Evolutionary conservation across 2,329 filamentous ascomycete genomes (phyloP), one percentile per base, ranked within the genome.

Genomic region (Aspergillus spinulosporus): DNA sequence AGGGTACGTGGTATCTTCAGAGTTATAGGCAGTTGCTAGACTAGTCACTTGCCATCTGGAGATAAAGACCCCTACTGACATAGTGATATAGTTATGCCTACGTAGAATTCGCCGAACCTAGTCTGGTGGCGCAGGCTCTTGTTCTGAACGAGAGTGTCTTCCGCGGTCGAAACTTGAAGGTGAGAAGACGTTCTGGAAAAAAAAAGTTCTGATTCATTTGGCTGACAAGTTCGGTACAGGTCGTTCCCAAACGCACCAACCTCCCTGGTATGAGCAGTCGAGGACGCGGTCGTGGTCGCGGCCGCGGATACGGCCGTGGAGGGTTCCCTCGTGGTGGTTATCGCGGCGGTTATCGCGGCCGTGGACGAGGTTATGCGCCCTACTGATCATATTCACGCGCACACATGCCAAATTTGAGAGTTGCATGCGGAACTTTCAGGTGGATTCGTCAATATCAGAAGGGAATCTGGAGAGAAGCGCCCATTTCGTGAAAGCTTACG

Each of bases 111-210:
- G 88, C 90, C 59, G 94, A 97, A 78, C 92, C 94, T 48, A 92
- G 86, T 75, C 82, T 97, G 59, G 93, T 99, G 61, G 91, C 90
- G 47, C 90, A 96, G 74, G 94, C 94, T 29, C 83, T 99, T 59
- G 92, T 97, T 40, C 81, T 99, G 56, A 97, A 99, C 74, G 94
- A 99, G 78, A 97, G 92, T 74, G 83, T 95, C 56, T 96, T 99
- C 78, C 92, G 94, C 68, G 92, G 91, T 61, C 86, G 94, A 68
- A 95, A 94, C 74, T 85, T 99, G 73, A 99, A 99, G 85, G 94
- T 97, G 71, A 64, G 76, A 58, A 48, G 49, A 34, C 34, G 26
- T 42, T 8, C 4, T 15, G 1, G 8, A 39, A 11, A 21, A 21
- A 21, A 21, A 21, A 21, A 21, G 21, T 21, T 21, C 21, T 21